These are phyloP conservation scores for Boletus semigastroideus DNA, from an alignment of 1,284 basidiomycete species.

Conservation along the genomic window DNA sequence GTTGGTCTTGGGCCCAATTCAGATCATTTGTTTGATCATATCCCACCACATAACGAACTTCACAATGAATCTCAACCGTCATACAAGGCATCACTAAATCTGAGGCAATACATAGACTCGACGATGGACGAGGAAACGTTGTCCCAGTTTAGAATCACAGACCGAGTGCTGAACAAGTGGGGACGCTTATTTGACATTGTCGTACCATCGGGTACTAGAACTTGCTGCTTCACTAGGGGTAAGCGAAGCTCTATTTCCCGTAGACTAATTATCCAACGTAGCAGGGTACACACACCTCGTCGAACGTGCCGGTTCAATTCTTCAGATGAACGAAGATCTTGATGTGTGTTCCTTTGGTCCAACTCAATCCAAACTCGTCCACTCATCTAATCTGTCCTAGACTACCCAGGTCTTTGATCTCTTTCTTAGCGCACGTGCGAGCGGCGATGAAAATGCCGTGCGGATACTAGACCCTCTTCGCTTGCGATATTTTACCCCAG, in stretches of 20 bases:
- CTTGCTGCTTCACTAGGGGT: conserved; percentile 81
- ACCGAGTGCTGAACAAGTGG: conserved; percentile 70
- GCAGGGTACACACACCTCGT: conserved; percentile 74
- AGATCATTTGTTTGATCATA: conserved; percentile 20
- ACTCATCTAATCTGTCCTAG: conserved; percentile 36
- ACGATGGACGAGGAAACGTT: conserved; percentile 20
- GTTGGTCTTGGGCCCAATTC: conserved; percentile 14
- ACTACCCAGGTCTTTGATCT: conserved; percentile 58
- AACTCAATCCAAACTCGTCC: background rate
- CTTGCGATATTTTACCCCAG: conserved; percentile 71
- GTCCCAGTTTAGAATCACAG: conserved; percentile 45
- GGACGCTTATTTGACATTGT: conserved; percentile 78
- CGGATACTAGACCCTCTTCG: conserved; percentile 53
- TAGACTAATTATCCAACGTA: background rate
- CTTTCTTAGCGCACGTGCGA: conserved; percentile 50
- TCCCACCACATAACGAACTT: conserved; percentile 13
- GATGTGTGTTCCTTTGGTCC: conserved; percentile 48
- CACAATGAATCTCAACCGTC: background rate
- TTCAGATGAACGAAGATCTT: conserved; percentile 65
- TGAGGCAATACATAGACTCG: conserved; percentile 55
- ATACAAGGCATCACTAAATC: conserved; percentile 14
- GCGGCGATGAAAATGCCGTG: conserved; percentile 45
- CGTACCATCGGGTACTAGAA: conserved; percentile 55
- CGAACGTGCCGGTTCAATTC: conserved; percentile 70
- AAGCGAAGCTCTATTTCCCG: background rate